These are phyloP conservation scores for Ustilago sp. DNA, from an alignment of 1,284 basidiomycete genomes.

Conservation along the genomic window DNA sequence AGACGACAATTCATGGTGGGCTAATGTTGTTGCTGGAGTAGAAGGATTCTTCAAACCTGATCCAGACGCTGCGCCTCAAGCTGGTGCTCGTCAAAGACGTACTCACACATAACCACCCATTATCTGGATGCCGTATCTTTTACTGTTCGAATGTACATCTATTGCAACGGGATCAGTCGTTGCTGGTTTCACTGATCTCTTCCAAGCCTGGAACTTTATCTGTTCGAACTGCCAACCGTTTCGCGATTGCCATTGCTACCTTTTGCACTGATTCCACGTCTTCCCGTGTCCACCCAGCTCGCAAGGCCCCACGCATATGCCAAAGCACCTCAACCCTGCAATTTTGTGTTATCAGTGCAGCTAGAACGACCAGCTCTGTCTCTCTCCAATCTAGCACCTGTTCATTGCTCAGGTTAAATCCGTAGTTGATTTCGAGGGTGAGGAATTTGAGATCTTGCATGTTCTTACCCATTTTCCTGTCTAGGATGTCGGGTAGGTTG, in stretches of 20 bases:
- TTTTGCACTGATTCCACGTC: slow-evolving; percentile 19
- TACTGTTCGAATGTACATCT: neutral
- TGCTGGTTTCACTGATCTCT: slow-evolving; percentile 26
- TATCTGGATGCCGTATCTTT: neutral
- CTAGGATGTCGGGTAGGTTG: slow-evolving; percentile 31
- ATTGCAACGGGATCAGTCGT: neutral
- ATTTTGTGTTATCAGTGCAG: slow-evolving; percentile 29
- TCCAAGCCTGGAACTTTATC: slow-evolving; percentile 22
- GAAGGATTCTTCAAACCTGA: slow-evolving; percentile 37
- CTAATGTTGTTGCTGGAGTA: slow-evolving; percentile 28
- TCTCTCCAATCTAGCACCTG: slow-evolving; percentile 21
- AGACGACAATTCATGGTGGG: slow-evolving; percentile 35
- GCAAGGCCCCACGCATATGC: slow-evolving; percentile 38
- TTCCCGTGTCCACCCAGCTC: slow-evolving; percentile 34
- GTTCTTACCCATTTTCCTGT: slow-evolving; percentile 23
- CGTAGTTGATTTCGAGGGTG: slow-evolving; percentile 50
- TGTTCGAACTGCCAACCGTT: slow-evolving; percentile 11
- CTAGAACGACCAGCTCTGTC: slow-evolving; percentile 31
- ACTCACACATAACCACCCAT: neutral
- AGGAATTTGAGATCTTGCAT: slow-evolving; percentile 42
- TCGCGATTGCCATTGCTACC: slow-evolving; percentile 11
- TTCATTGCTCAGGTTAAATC: slow-evolving; percentile 30
- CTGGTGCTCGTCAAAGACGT: neutral
- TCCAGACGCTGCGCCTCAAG: slow-evolving; percentile 1
- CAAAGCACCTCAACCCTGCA: slow-evolving; percentile 34